Evolutionary conservation across 2,329 filamentous ascomycete species (phyloP).

Genomic region (Verticillium nonalfalfae): DNA sequence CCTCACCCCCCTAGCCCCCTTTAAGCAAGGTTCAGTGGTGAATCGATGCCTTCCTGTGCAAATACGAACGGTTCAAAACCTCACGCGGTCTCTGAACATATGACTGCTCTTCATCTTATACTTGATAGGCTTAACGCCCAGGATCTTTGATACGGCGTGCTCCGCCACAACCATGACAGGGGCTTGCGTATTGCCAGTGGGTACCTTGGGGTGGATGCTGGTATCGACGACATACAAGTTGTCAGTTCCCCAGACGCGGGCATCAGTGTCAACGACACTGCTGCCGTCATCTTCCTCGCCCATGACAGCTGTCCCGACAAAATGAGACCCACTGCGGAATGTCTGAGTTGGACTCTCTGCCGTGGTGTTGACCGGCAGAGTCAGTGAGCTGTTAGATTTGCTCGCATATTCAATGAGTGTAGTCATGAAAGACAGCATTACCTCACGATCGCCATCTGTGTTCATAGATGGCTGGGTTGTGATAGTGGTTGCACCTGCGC

Average conservation of each 20-base stretch:
- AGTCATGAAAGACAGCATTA: background rate
- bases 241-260: slow-evolving; percentile 22
- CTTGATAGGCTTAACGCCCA: background rate
- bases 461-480: slow-evolving; percentile 29
- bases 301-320: slow-evolving; percentile 22
- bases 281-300: slow-evolving; percentile 20
- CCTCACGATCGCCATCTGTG: slow-evolving; percentile 21
- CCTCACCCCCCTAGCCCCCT: too few species aligned
- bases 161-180: slow-evolving; percentile 19
- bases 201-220: slow-evolving; percentile 23
- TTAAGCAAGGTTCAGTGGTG: background rate
- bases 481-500: slow-evolving; percentile 19
- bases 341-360: slow-evolving; percentile 16
- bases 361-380: slow-evolving; percentile 11
- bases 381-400: slow-evolving; percentile 14
- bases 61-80: background rate
- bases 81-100: background rate
- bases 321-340: slow-evolving; percentile 17
- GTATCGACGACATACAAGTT: slow-evolving; percentile 20
- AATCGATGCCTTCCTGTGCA: background rate
- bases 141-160: slow-evolving; percentile 16
- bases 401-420: background rate
- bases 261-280: slow-evolving; percentile 24
- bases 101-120: background rate
- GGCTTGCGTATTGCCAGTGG: slow-evolving; percentile 19